phyloP scores from a whole-genome alignment of 257 asterid genomes.

The Henckelia pumila region DNA sequence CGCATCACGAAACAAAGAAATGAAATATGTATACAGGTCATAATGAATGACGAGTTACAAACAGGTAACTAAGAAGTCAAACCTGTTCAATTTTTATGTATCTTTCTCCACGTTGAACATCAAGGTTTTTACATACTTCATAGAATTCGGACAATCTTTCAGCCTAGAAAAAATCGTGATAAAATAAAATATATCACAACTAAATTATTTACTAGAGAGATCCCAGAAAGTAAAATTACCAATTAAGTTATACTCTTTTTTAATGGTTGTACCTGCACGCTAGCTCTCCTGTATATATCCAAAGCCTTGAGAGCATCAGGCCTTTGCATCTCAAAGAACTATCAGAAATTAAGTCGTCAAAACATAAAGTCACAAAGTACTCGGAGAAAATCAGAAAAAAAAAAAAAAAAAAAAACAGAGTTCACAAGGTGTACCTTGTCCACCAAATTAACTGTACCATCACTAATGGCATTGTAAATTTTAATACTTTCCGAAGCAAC shows the following conservation, averaged over 20 bases:
- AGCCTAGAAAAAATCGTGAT: conserved; percentile 50
- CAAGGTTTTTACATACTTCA: conserved; percentile 84
- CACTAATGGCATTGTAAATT: conserved; percentile 81
- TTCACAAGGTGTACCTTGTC: conserved; percentile 74
- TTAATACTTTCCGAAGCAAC: conserved; percentile 95
- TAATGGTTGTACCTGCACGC: conserved; percentile 65
- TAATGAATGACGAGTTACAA: conserved; percentile 8
- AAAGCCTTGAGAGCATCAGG: conserved; percentile 85
- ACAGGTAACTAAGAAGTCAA: conserved; percentile 17
- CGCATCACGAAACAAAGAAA: conserved; percentile 22
- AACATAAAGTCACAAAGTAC: conserved; percentile 18
- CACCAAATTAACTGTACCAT: conserved; percentile 83
- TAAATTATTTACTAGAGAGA: neutral
- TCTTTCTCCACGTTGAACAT: conserved; percentile 88
- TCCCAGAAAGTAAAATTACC: neutral
- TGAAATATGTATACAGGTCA: conserved; percentile 23
- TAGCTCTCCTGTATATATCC: conserved; percentile 87
- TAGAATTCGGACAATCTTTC: conserved; percentile 89
- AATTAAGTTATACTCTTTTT: neutral
- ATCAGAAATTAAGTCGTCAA: conserved; percentile 27
- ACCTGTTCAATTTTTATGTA: conserved; percentile 97
- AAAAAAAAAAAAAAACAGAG: too few relatives aligned
- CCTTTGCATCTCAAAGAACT: conserved; percentile 99
- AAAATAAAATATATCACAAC: neutral
- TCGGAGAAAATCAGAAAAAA: conserved; percentile 11